These are phyloP conservation scores for Pleomassaria siparia DNA, from an alignment of 2,329 filamentous ascomycete species.

Conservation along the genomic window DNA sequence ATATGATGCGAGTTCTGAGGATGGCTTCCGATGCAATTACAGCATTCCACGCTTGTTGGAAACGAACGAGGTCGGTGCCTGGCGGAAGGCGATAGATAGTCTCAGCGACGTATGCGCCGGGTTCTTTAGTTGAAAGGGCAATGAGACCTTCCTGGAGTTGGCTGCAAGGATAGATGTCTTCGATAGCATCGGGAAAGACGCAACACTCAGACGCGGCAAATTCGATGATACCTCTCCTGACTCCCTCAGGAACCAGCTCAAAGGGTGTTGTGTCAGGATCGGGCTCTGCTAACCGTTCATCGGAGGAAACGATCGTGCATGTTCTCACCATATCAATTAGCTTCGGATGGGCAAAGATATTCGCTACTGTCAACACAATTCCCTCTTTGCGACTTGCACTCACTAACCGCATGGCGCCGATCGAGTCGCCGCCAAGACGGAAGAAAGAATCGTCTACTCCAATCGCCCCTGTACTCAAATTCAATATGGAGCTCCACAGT, in stretches of 20 bases:
- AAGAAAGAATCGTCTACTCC: conserved; percentile 51
- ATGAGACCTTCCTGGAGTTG: conserved; percentile 37
- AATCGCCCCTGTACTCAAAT: conserved; percentile 41
- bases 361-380: conserved; percentile 45
- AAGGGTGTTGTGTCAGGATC: conserved; percentile 24
- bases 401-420: conserved; percentile 50
- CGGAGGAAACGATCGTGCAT: conserved; percentile 21
- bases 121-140: conserved; percentile 32
- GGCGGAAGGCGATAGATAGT: conserved; percentile 45
- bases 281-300: conserved; percentile 15
- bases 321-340: conserved; percentile 46
- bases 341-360: conserved; percentile 48
- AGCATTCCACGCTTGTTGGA: conserved; percentile 50
- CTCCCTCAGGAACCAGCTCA: conserved; percentile 22
- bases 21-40: conserved; percentile 48
- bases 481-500: conserved; percentile 45
- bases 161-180: conserved; percentile 37
- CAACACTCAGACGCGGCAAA: conserved; percentile 32
- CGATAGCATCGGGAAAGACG: conserved; percentile 24
- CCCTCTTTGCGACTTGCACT: conserved; percentile 44
- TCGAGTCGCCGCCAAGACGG: conserved; percentile 50
- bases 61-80: conserved; percentile 31
- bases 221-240: conserved; percentile 21
- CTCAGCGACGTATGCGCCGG: conserved; percentile 36
- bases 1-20: conserved; percentile 48